phyloP scores from a whole-genome alignment of 1,139 yeast genomes.

The Yamadazyma atmosphaerica region DNA sequence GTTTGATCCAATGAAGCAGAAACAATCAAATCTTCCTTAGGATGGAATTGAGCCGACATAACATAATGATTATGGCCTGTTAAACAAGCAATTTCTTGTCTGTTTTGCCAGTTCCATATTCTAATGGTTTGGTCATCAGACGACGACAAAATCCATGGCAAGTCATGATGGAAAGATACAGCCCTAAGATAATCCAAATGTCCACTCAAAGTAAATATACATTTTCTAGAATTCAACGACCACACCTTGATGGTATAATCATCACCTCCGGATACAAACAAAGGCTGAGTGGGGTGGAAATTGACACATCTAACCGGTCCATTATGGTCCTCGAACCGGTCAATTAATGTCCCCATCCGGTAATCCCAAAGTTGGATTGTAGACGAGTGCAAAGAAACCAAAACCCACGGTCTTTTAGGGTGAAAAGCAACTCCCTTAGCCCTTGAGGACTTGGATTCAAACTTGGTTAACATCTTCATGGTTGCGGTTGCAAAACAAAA shows the following conservation, averaged over 20 bases:
- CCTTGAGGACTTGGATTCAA: conserved; percentile 97
- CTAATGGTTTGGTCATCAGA: conserved; percentile 98
- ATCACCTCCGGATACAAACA: conserved; percentile 96
- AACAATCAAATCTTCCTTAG: conserved; percentile 89
- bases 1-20: conserved; percentile 97
- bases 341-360: conserved; percentile 97
- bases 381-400: conserved; percentile 91
- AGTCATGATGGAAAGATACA: conserved; percentile 90
- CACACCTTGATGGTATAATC: conserved; percentile 95
- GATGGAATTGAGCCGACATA: conserved; percentile 98
- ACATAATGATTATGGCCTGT: conserved; percentile 99
- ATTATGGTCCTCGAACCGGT: conserved; percentile 95
- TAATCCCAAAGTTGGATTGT: conserved; percentile 98
- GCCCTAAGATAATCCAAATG: conserved; percentile 96
- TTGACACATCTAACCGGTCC: conserved; percentile 96
- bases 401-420: conserved; percentile 95
- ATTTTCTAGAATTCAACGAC: conserved; percentile 90
- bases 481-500: no score
- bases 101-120: conserved; percentile 99
- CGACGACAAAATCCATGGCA: conserved; percentile 96
- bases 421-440: conserved; percentile 99
- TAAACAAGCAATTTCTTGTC: conserved; percentile 94
- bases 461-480: conserved; percentile 98
- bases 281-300: conserved; percentile 97
- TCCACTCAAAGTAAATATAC: conserved; percentile 86